These are phyloP conservation scores for Tetrahymena borealis DNA, from an alignment of 73 alveolate genomes.

Conservation along the genomic window DNA sequence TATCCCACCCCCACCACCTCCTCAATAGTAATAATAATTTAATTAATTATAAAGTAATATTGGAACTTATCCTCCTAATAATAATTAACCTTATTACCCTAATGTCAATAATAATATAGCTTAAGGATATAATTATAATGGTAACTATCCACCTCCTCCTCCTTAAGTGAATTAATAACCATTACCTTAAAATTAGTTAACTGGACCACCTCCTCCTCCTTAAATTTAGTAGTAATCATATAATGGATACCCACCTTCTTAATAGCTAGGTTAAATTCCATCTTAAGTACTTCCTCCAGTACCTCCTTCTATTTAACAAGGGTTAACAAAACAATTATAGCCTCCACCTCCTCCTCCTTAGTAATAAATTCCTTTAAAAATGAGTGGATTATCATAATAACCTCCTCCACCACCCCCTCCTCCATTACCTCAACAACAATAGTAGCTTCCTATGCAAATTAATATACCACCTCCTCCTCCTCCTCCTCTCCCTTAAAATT, in stretches of 20 bases:
- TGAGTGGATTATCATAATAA: neutral
- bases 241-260: neutral
- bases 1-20: constrained; percentile 1
- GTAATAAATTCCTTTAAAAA: neutral
- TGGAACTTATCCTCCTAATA: neutral
- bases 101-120: neutral
- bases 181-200: neutral
- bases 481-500: neutral
- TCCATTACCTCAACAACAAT: neutral
- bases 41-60: neutral
- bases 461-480: neutral
- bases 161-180: neutral
- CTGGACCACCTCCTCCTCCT: neutral
- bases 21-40: neutral
- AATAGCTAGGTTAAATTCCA: neutral
- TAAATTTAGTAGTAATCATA: neutral
- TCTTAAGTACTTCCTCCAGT: neutral
- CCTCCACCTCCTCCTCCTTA: neutral
- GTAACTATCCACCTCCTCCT: neutral
- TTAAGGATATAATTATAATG: neutral
- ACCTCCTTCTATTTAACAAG: neutral
- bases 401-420: neutral
- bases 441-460: neutral
- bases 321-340: neutral
- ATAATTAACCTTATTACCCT: neutral